Evolutionary conservation across 306 rosid species (phyloP).

Genomic region (Cicer chorassanicum): DNA sequence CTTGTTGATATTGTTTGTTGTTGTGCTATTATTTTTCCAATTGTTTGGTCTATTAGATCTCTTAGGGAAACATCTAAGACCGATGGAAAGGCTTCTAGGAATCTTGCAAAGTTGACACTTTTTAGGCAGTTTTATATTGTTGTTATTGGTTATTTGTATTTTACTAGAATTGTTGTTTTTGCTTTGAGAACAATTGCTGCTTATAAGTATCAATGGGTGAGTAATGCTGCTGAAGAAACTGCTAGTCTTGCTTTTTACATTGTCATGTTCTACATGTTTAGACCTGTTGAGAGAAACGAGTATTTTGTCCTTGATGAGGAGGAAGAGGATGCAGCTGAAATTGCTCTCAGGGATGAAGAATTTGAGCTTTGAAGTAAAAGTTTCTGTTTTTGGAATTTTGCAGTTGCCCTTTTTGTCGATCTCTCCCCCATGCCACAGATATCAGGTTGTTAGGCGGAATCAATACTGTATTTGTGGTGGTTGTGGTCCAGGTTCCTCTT

Average conservation of each 20-base stretch:
- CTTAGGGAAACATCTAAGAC: constrained; percentile 87
- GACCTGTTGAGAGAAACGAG: constrained; percentile 89
- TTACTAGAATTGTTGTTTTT: constrained; percentile 81
- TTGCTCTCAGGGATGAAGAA: constrained; percentile 84
- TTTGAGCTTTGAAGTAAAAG: constrained; percentile 68
- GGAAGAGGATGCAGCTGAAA: constrained; percentile 91
- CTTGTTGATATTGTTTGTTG: constrained; percentile 90
- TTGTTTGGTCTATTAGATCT: constrained; percentile 91
- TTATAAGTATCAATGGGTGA: constrained; percentile 90
- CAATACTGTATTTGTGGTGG: constrained; percentile 42
- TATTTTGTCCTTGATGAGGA: constrained; percentile 89
- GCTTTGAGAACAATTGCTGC: constrained; percentile 91
- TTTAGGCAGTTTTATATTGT: constrained; percentile 90
- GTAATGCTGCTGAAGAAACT: constrained; percentile 88
- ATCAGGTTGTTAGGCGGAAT: constrained; percentile 33
- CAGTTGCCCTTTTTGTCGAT: constrained; percentile 11
- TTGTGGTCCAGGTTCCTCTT: constrained; percentile 51
- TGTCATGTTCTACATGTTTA: constrained; percentile 91
- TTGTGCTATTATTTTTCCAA: constrained; percentile 91
- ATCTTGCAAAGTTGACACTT: constrained; percentile 80
- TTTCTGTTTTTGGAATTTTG: constrained; percentile 3
- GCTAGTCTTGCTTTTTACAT: constrained; percentile 75
- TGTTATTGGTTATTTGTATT: constrained; percentile 86
- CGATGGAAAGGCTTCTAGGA: constrained; percentile 87
- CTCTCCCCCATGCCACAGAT: constrained; percentile 36